These are phyloP conservation scores for Leptographium wingfieldii DNA, from an alignment of 2,329 filamentous ascomycete species.

Conservation along the genomic window DNA sequence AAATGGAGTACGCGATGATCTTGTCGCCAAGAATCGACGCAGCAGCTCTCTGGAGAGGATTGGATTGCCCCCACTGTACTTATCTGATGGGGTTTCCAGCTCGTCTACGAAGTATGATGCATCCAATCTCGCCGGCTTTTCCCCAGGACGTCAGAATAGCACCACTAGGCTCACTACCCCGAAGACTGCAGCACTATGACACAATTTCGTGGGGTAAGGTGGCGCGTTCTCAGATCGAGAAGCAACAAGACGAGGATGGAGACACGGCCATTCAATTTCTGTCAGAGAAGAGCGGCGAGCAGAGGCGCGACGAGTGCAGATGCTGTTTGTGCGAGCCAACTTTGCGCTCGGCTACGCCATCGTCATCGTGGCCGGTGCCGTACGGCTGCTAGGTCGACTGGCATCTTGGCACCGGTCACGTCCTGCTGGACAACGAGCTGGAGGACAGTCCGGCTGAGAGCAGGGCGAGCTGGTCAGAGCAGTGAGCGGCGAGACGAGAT, in stretches of 20 bases:
- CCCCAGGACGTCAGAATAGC: not conserved
- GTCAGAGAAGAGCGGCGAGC: no score
- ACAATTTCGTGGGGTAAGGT: not conserved
- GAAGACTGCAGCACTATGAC: not conserved
- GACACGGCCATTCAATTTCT: no score
- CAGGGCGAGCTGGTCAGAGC: not conserved
- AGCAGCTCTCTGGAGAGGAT: not conserved
- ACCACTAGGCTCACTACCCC: not conserved
- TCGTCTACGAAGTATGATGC: not conserved
- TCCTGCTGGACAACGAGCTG: slow-evolving; percentile 27
- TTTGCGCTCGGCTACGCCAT: slow-evolving; percentile 48
- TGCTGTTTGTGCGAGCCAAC: no score
- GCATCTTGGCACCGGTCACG: slow-evolving; percentile 55
- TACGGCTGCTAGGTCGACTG: slow-evolving; percentile 78
- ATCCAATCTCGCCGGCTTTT: no score
- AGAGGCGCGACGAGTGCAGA: no score
- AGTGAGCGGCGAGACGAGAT: not conserved
- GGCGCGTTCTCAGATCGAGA: not conserved
- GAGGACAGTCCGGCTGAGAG: not conserved
- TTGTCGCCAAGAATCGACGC: not conserved
- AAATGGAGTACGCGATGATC: not conserved
- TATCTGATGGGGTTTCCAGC: not conserved
- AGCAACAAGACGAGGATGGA: not conserved
- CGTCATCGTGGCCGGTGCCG: slow-evolving; percentile 28
- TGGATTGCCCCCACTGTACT: not conserved